Conservation (phyloP, 2,329 filamentous ascomycete species). For the Reticulascus tulasneorum region DNA sequence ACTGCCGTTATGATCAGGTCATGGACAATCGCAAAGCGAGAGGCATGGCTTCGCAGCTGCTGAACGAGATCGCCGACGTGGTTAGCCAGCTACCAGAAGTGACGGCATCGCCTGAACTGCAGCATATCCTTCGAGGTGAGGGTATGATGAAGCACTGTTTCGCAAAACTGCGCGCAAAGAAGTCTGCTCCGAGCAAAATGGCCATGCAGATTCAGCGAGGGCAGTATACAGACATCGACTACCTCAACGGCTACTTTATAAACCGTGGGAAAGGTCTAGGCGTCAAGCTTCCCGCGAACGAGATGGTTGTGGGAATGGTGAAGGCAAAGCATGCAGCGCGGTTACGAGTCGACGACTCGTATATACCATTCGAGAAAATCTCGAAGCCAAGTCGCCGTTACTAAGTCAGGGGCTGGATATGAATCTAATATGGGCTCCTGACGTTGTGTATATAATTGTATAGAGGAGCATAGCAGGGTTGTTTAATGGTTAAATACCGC, state of each 20-base stretch:
- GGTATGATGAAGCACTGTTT: conserved; percentile 60
- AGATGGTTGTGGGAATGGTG: conserved; percentile 68
- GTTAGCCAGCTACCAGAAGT: conserved; percentile 73
- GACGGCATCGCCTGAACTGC: conserved; percentile 54
- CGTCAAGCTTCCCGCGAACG: conserved; percentile 68
- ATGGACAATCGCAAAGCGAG: conserved; percentile 63
- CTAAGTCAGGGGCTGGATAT: background rate
- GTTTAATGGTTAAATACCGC: no score
- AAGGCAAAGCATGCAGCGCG: conserved; percentile 57
- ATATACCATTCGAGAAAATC: conserved; percentile 31
- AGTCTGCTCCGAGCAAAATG: conserved; percentile 59
- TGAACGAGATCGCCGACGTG: conserved; percentile 71
- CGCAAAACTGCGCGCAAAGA: conserved; percentile 51
- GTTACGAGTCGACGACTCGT: conserved; percentile 24
- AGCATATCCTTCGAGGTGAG: conserved; percentile 52
- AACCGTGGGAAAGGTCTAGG: conserved; percentile 67
- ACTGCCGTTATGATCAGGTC: conserved; percentile 70
- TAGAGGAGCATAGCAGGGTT: no score
- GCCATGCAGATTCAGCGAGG: conserved; percentile 60
- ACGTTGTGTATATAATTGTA: no score
- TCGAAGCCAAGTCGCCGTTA: conserved; percentile 19
- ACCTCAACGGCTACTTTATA: conserved; percentile 85
- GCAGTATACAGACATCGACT: conserved; percentile 70
- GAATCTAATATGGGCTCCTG: no score
- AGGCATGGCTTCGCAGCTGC: conserved; percentile 63